Base-by-base conservation (phyloP, 352 stramenopile genomes). In the Phytopythium boreale region DNA sequence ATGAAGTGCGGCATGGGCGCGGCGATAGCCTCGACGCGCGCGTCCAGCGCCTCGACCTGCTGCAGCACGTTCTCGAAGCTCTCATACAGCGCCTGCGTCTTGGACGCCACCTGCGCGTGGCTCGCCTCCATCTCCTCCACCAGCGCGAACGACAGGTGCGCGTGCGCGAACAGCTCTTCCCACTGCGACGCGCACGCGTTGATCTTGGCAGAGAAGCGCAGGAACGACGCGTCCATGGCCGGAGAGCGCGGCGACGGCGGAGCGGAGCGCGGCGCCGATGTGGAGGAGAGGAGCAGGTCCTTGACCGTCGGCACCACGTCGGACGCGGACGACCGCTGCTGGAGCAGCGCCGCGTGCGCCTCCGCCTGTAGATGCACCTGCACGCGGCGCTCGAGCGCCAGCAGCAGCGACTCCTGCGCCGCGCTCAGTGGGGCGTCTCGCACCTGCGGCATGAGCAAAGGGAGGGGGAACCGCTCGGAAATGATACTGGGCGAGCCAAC, bases 51-150 rank as follows among this genome's bases (percentile, higher is more conserved):
- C 31, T 92, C 82, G 9, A 92, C 66, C 55, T 90, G 77, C 55
- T 86, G 67, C 50, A 89, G 55, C 9, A 80, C 71, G 61, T 78
- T 84, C 64, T 92, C 87, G 49, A 95, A 95, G 61, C 71, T 87
- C 60, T 87, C 76, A 59, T 93, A 93, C 57, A 95, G 65, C 20
- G 87, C 82, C 31, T 83, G 78, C 4, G 87, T 95, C 72, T 89
- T 89, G 59, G 74, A 67, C 26, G 80, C 82, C 29, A 95, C 84
- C 57, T 91, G 82, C 41, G 71, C 80, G 69, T 95, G 87, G 67
- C 81, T 89, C n/a, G 72, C 66, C 59, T 95, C 87, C 87, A 95
- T 92, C 46, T 93, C 82, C 19, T 87, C 75, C 27, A 95, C 81
- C 14, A 92, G 71, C 17, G 71, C 78, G 27, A 90, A 77, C 22